These are phyloP conservation scores for Canavalia gladiata DNA, from an alignment of 306 rosid species.

Conservation along the genomic window DNA sequence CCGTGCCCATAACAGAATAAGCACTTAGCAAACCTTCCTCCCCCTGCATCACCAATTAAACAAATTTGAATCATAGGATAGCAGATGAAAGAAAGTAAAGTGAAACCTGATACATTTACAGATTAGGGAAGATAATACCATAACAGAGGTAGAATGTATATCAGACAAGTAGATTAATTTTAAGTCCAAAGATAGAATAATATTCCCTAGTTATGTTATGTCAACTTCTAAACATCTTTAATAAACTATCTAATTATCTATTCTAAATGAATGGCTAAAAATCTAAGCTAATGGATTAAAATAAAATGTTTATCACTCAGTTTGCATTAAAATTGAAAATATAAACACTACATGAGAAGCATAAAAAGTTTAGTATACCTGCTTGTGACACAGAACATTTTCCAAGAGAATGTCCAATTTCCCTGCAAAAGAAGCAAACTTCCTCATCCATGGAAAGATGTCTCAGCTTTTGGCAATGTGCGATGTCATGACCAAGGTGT, in stretches of 20 bases:
- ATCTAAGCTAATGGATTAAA: slow-evolving; percentile 5
- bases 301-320: background rate
- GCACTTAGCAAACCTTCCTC: slow-evolving; percentile 78
- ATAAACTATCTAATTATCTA: background rate
- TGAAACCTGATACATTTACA: slow-evolving; percentile 9
- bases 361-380: slow-evolving; percentile 55
- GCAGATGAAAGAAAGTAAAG: slow-evolving; percentile 17
- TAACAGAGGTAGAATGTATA: background rate
- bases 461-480: slow-evolving; percentile 60
- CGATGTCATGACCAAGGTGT: slow-evolving; percentile 59
- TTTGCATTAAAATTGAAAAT: background rate
- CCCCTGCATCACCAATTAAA: slow-evolving; percentile 64
- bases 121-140: slow-evolving; percentile 1
- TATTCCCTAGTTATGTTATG: background rate
- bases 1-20: slow-evolving; percentile 70
- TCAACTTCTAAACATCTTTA: slow-evolving; percentile 23
- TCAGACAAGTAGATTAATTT: background rate
- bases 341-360: background rate
- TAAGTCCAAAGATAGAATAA: background rate
- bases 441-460: slow-evolving; percentile 26
- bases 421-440: slow-evolving; percentile 84
- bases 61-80: slow-evolving; percentile 28
- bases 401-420: slow-evolving; percentile 75
- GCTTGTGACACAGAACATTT: slow-evolving; percentile 66
- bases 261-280: slow-evolving; percentile 1